Percentiles rank a stretch among this genome's conserved stretches.
phyloP scores from a whole-genome alignment of 139 green algal genomes.

The Ulvella scutata region DNA sequence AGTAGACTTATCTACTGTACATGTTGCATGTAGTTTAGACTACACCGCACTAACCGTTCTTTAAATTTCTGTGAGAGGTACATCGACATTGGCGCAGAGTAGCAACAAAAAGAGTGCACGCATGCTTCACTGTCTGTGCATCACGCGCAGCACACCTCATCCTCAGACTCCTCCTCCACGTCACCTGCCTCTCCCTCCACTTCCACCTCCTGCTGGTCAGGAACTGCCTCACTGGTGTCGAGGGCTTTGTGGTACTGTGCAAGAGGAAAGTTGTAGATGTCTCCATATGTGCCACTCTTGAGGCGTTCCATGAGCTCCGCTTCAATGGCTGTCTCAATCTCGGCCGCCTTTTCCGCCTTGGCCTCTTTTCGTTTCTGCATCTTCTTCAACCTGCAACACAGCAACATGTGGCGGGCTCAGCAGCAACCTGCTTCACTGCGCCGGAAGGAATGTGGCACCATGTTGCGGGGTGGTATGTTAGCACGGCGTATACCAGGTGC shows the following conservation, averaged over 20 bases:
- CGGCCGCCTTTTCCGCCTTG: slow-evolving; percentile 80
- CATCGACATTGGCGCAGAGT: background rate
- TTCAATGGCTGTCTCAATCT: slow-evolving; percentile 80
- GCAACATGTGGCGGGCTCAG: background rate
- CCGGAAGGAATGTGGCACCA: background rate
- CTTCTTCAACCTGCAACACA: slow-evolving; percentile 47
- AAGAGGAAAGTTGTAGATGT: slow-evolving; percentile 98
- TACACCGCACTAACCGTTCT: background rate
- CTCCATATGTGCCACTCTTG: slow-evolving; percentile 88
- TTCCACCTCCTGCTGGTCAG: slow-evolving; percentile 20
- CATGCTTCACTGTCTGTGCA: background rate
- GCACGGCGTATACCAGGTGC: background rate
- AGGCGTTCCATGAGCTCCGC: slow-evolving; percentile 83
- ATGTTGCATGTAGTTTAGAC: background rate
- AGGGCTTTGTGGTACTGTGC: slow-evolving; percentile 74
- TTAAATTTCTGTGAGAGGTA: background rate
- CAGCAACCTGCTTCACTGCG: slow-evolving; percentile 1
- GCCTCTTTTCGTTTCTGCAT: slow-evolving; percentile 61
- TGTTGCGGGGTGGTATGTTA: background rate
- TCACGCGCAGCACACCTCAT: slow-evolving; percentile 1
- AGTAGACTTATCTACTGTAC: background rate
- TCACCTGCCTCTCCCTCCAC: slow-evolving; percentile 9
- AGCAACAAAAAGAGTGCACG: background rate
- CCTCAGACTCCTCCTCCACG: slow-evolving; percentile 35
- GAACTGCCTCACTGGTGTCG: background rate